Evolutionary conservation across 208 protist species (phyloP), one percentile per base, ranked within the genome.

Genomic region (Ichthyophonus hoferi): DNA sequence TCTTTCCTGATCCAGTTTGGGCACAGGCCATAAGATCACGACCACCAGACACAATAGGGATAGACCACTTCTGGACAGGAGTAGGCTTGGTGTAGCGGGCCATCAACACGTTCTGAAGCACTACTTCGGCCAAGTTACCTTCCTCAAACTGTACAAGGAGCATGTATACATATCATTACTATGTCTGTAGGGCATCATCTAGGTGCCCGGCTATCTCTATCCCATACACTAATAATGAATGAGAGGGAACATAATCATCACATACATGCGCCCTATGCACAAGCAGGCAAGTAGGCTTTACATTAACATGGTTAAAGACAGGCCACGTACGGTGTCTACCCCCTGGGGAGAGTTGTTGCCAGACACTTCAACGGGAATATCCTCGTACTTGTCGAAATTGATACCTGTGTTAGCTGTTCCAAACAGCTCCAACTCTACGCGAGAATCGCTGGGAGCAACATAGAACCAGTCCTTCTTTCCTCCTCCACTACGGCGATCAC

Each of bases 1-100:
- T 99, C 94, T 99, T 99, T 86, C 98, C 98, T 31, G 97, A 99
- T 83, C 97, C 98, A 34, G 98, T 99, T 94, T 99, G 98, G 2
- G 98, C 98, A 90, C 98, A 99, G 1, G 97, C 97, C 97, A 99
- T 99, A 1, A 99, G 91, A 92, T 99, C 98, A 50, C 96, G 90
- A 35, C 96, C 95, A 7, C 92, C 89, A 1, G 96, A 40, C 24
- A 98, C 96, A 88, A 97, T 97, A 81, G 98, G 98, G 83, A 99
- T 97, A 86, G 97, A 95, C 90, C 97, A 96, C 93, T 98, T 98
- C 94, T 99, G 98, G 37, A 99, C 98, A 14, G 98, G 98, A 0
- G 98, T 99, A 12, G 98, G 98, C 90, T 96, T 97, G 58, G 93
- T 93, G 94, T 99, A 99, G 42, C 95, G 92, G 88, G 96, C 96